phyloP scores from a whole-genome alignment of 768 basidiomycete species.

The Cubamyces lactineus region DNA sequence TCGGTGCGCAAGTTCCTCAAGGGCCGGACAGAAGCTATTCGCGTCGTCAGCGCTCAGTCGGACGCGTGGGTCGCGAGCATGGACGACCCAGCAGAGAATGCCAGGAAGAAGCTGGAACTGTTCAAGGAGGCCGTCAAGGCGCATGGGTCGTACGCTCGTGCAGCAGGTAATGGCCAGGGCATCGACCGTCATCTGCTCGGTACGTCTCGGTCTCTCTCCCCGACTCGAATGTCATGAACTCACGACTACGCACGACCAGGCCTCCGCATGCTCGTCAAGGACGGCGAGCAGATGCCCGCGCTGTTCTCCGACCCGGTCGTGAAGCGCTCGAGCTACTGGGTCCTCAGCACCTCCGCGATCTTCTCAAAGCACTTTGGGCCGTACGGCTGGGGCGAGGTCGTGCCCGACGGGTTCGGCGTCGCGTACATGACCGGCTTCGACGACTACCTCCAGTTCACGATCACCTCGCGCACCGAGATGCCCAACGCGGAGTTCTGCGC shows the following conservation, averaged over 20 bases:
- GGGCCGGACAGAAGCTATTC: slow-evolving; percentile 93
- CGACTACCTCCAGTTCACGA: slow-evolving; percentile 81
- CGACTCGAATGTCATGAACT: background rate
- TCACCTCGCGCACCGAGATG: slow-evolving; percentile 87
- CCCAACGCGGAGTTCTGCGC: slow-evolving; percentile 73
- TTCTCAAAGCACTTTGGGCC: slow-evolving; percentile 82
- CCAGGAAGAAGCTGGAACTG: slow-evolving; percentile 50
- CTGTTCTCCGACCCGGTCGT: slow-evolving; percentile 79
- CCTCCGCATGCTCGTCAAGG: slow-evolving; percentile 65
- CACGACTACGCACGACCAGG: slow-evolving; percentile 43
- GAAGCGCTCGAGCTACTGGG: slow-evolving; percentile 77
- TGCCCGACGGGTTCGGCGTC: slow-evolving; percentile 92
- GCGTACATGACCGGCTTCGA: slow-evolving; percentile 84
- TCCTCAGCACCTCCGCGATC: slow-evolving; percentile 86
- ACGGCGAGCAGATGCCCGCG: slow-evolving; percentile 66
- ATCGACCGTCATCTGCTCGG: slow-evolving; percentile 90
- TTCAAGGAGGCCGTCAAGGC: slow-evolving; percentile 64
- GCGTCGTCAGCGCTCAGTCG: slow-evolving; percentile 76
- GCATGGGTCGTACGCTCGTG: slow-evolving; percentile 68
- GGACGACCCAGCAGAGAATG: slow-evolving; percentile 51
- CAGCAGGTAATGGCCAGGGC: slow-evolving; percentile 69
- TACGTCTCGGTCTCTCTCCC: slow-evolving; percentile 34
- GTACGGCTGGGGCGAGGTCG: slow-evolving; percentile 97
- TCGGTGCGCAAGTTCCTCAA: slow-evolving; percentile 87
- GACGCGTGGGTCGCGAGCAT: slow-evolving; percentile 80